Evolutionary conservation across 202 grass and related monocot species (phyloP), one percentile per base, ranked within the genome.

Genomic region (Setaria italica): DNA sequence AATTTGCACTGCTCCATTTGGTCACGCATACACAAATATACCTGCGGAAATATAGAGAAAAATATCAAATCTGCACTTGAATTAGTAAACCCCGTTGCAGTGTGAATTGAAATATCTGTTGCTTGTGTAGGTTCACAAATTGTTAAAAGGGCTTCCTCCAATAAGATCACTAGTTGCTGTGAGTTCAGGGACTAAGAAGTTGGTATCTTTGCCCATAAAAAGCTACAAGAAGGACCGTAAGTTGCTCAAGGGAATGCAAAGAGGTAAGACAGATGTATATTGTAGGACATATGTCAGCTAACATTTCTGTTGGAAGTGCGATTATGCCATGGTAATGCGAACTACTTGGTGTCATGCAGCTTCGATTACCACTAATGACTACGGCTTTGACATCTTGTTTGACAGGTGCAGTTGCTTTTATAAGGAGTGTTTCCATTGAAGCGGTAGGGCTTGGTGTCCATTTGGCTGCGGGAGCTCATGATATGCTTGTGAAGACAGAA

Each of bases 151-250:
- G 17, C 87, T 99, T 55, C 83, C 92, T 46, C 97, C 97, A 66
- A 92, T 99, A 83, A 97, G 84, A 87, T 97, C 97, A 74, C 89
- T 99, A 86, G 94, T 91, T 87, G 90, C 94, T 80, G 88, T 99
- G 2, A 82, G 94, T 90, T 97, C 94, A 83, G 97, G 97, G 70
- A 94, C 97, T 76, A 94, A 91, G 45, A 99, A 97, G 67, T 94
- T 99, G 84, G 65, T 97, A 21, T 94, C 94, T 43, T 85, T 93
- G 77, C 97, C 97, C 53, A 85, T 99, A 72, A 94, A 94, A 91
- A 97, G 94, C 77, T 99, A 97, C 81, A 97, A 88, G 84, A 96
- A 97, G 86, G 97, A 99, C 70, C 88, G 90, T 19, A 99, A 99
- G 50, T 92, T 99, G 86, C 87, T 99, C 21, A 99, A 97, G 85